phyloP scores from a whole-genome alignment of 2,329 filamentous ascomycete species.

The Chaetomiaceae sp. region DNA sequence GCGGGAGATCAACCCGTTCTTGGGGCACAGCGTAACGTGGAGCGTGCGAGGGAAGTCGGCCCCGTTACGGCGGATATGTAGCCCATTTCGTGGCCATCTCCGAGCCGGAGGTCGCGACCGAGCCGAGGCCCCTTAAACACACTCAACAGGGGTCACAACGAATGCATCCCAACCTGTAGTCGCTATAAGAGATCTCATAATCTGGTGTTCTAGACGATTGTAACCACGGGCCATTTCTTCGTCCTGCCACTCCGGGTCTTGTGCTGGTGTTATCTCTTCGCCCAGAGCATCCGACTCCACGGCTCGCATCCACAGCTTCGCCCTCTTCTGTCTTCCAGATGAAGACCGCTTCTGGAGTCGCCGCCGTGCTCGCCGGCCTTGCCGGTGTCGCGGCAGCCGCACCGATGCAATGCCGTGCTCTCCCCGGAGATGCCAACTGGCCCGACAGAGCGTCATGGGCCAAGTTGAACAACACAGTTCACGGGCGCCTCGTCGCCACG shows the following conservation, averaged over 20 bases:
- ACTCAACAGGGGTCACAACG: not conserved
- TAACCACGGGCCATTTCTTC: too few species aligned
- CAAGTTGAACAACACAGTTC: constrained; percentile 40
- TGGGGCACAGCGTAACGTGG: too few species aligned
- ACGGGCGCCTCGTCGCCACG: constrained; percentile 41
- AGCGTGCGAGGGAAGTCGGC: not conserved
- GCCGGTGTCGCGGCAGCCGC: not conserved
- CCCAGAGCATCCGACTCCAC: too few species aligned
- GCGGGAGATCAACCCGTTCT: not conserved
- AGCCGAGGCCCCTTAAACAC: constrained; percentile 1
- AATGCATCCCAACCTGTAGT: not conserved
- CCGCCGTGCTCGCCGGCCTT: not conserved
- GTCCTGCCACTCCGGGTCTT: too few species aligned
- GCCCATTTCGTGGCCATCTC: not conserved
- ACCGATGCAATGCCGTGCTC: constrained; percentile 12
- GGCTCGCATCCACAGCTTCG: too few species aligned
- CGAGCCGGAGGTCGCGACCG: not conserved
- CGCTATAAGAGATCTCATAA: not conserved
- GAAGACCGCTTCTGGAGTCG: not conserved
- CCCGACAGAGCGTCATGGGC: constrained; percentile 37
- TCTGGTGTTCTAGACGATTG: not conserved
- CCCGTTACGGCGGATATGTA: not conserved
- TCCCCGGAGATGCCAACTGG: constrained; percentile 45
- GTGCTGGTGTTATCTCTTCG: too few species aligned
- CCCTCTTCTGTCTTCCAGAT: not conserved